Conservation (phyloP, 2,329 filamentous ascomycete species). For the Trichoderma hamatum region DNA sequence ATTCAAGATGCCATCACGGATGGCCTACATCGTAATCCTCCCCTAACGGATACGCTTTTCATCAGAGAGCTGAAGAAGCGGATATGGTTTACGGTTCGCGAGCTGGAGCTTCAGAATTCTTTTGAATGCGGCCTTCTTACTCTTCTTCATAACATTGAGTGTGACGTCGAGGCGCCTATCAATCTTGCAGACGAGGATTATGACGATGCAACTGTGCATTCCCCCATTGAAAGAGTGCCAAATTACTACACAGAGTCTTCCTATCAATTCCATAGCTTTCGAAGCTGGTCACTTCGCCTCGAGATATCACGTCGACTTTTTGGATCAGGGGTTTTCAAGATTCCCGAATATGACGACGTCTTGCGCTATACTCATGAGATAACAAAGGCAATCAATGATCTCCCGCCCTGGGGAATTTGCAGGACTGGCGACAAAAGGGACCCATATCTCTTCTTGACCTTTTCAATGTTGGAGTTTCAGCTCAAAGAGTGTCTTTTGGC, state of each 20-base stretch:
- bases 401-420: neutral
- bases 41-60: neutral
- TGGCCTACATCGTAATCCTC: neutral
- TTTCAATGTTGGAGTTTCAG: slow-evolving; percentile 6
- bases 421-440: neutral
- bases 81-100: slow-evolving; percentile 15
- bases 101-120: slow-evolving; percentile 11
- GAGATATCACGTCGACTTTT: slow-evolving; percentile 18
- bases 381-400: slow-evolving; percentile 11
- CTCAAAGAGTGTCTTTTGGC: slow-evolving; percentile 13
- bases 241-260: slow-evolving; percentile 2
- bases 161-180: neutral
- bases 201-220: neutral
- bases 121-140: slow-evolving; percentile 19
- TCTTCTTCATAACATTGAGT: slow-evolving; percentile 15
- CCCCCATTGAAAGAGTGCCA: neutral
- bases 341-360: slow-evolving; percentile 7
- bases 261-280: slow-evolving; percentile 13
- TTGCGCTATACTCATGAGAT: slow-evolving; percentile 19
- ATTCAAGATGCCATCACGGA: slow-evolving; percentile 12
- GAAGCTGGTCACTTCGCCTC: slow-evolving; percentile 15
- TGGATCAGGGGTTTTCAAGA: neutral
- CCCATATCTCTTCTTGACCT: neutral
- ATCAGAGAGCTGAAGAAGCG: slow-evolving; percentile 20
- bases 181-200: slow-evolving; percentile 16